Evolutionary conservation across 192 early-diverging fungal genomes (phyloP).

Genomic region (Jimgerdemannia flammicorona): DNA sequence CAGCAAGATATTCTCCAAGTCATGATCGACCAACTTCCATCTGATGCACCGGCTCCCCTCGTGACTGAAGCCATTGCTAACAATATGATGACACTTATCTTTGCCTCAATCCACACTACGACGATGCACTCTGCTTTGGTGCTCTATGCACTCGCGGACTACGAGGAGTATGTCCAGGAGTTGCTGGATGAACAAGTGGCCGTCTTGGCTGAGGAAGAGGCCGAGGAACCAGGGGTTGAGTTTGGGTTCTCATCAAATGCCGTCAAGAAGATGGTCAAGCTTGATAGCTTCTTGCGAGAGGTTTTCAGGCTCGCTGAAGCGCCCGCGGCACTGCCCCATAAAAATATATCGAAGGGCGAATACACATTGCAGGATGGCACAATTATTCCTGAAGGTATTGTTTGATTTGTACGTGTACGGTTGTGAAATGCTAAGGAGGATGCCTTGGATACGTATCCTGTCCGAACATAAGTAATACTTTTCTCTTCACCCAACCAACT

Average conservation of each 20-base stretch:
- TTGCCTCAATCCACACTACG: constrained; percentile 24
- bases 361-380: too few relatives aligned
- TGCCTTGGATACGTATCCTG: too few relatives aligned
- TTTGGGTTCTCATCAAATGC: constrained; percentile 10
- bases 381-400: too few relatives aligned
- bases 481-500: background rate
- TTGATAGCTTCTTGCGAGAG: constrained; percentile 26
- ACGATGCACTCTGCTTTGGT: constrained; percentile 4
- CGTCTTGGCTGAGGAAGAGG: constrained; percentile 16
- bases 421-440: too few relatives aligned
- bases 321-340: constrained; percentile 16
- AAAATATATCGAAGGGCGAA: background rate
- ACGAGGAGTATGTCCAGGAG: constrained; percentile 13
- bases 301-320: constrained; percentile 14
- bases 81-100: constrained; percentile 26
- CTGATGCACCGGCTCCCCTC: background rate
- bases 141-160: constrained; percentile 13
- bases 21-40: background rate
- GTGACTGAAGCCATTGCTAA: constrained; percentile 10
- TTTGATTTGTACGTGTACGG: too few relatives aligned
- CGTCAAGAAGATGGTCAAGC: constrained; percentile 20
- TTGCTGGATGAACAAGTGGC: constrained; percentile 16
- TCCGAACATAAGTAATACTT: too few relatives aligned
- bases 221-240: background rate
- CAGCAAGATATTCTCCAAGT: background rate